phyloP scores from a whole-genome alignment of 1,284 basidiomycete species.

The Ganoderma lingzhi region DNA sequence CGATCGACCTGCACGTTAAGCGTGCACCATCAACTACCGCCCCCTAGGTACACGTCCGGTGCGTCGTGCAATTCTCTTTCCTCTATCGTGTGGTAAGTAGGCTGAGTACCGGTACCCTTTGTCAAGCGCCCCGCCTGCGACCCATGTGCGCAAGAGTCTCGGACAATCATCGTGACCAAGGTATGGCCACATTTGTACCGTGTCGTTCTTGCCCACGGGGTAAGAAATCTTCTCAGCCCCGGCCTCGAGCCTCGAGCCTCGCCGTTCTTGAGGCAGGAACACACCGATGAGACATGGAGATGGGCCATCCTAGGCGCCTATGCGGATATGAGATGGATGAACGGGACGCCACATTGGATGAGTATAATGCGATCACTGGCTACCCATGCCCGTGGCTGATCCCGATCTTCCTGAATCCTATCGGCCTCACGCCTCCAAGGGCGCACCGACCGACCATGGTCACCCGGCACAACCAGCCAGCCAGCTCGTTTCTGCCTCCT shows the following conservation, averaged over 20 bases:
- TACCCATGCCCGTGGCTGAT: background rate
- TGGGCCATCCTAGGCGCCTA: background rate
- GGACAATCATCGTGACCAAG: background rate
- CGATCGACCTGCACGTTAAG: constrained; percentile 2
- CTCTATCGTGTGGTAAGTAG: background rate
- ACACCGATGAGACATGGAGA: background rate
- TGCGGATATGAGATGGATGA: background rate
- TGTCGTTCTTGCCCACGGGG: constrained; percentile 1
- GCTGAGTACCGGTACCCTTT: background rate
- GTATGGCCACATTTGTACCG: background rate
- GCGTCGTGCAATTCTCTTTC: background rate
- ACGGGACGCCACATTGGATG: constrained; percentile 4
- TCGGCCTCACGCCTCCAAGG: background rate
- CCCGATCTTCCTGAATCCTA: background rate
- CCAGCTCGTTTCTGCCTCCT: background rate
- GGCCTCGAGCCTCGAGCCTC: background rate
- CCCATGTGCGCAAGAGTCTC: background rate
- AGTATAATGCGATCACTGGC: background rate
- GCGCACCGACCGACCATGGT: background rate
- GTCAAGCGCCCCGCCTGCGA: background rate
- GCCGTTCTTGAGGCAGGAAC: background rate
- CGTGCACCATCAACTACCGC: constrained; percentile 2
- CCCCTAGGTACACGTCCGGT: background rate
- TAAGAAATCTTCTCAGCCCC: background rate
- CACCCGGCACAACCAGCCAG: background rate